Base-by-base conservation (phyloP, 495 filamentous ascomycete species). In the Podospora pseudocomata region DNA sequence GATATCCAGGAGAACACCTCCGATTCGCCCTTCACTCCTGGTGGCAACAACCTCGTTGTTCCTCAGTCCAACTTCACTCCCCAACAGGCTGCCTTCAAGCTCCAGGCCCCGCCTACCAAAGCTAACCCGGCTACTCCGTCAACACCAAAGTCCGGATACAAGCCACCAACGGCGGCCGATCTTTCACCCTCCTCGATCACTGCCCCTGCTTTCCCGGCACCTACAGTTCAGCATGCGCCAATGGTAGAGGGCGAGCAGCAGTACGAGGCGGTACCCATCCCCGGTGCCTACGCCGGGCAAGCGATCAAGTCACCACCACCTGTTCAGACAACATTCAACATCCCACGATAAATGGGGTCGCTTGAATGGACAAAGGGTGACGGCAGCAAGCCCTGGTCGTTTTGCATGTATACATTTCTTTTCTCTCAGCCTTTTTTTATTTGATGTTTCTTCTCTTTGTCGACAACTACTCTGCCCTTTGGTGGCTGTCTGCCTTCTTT, bases 41-140 rank as follows among this genome's bases (percentile, higher is more conserved):
- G 78, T 60, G 77, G 72, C 32, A 78, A 77, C 32, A 58, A 72
- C 15, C 73, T 76, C 56, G 73, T 75, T 65, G 79, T 86, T 65
- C 83, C 85, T 9, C 72, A 75, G 65, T 84, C 84, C 4, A 60
- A 78, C 67, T 75, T 86, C 79, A 62, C 81, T 63, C 66, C 74
- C 66, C 77, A 69, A 73, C 73, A 68, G 70, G 67, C 63, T 67
- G 84, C 89, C 19, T 96, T 97, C 85, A 88, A 90, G 71, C 87
- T 97, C 11, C 91, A 96, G 79, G 81, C 93, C 20, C 92, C 93
- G 32, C 93, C 93, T 0, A 86, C 86, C 75, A 90, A 88, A 71
- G 86, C 92, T 56, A 90, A 91, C 71, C 83, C 87, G 63, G 88
- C 92, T 28, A 94, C 77, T 0, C 92, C 92, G 5, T 85, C 91